Conservation (phyloP, 2,329 filamentous ascomycete species). For the Colletotrichum sp. region DNA sequence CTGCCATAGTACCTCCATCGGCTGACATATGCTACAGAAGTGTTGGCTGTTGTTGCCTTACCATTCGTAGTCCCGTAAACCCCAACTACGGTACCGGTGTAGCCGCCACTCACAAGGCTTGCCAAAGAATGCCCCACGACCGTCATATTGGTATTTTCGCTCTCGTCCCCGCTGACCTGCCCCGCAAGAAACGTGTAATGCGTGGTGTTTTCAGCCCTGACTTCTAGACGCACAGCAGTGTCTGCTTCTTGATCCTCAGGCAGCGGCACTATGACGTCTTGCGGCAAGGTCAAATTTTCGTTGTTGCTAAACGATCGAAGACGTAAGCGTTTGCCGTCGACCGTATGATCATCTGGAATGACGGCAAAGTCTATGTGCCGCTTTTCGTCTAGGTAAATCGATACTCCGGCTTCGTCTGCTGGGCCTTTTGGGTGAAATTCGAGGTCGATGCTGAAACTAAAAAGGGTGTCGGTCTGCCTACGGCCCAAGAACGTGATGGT, state of each 20-base stretch:
- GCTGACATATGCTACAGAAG: not conserved
- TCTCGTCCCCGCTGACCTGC: not conserved
- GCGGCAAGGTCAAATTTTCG: not conserved
- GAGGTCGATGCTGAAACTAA: not conserved
- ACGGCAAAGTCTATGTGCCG: not conserved
- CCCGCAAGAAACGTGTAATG: not conserved
- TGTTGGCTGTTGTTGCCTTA: not conserved
- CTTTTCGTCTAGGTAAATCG: not conserved
- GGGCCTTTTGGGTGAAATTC: not conserved
- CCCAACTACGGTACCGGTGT: not conserved
- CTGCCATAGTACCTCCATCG: not conserved
- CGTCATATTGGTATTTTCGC: not conserved
- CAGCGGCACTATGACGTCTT: not conserved
- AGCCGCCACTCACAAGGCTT: not conserved
- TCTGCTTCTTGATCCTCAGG: not conserved
- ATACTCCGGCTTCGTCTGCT: not conserved
- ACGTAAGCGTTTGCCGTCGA: not conserved
- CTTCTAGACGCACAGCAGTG: not conserved
- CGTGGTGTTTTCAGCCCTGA: not conserved
- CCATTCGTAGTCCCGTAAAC: not conserved
- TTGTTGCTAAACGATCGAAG: not conserved
- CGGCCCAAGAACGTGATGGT: not conserved
- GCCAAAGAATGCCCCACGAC: not conserved
- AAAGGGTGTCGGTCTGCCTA: not conserved
- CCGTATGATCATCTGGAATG: fast-evolving